Conservation (phyloP, 306 rosid species). For the Begonia loranthoides region DNA sequence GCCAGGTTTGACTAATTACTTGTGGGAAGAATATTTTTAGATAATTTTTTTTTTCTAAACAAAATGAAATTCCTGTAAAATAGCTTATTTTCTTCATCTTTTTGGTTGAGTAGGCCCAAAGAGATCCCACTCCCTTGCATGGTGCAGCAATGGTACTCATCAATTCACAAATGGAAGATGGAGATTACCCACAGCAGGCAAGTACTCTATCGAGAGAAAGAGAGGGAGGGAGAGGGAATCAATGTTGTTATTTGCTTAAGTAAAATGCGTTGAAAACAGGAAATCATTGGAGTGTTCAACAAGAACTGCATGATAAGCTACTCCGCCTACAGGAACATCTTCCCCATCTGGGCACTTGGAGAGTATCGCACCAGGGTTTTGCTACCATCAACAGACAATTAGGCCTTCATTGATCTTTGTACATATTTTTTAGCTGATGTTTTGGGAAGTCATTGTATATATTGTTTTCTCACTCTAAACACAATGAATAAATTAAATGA, state of each 20-base stretch:
- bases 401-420: too few species aligned
- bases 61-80: too few species aligned
- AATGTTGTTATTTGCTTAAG: too few species aligned
- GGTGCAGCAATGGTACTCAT: slow-evolving; percentile 42
- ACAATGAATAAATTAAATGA: too few species aligned
- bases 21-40: neutral
- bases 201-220: neutral
- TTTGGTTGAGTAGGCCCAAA: slow-evolving; percentile 18
- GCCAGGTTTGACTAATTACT: slow-evolving; percentile 24
- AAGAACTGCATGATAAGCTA: slow-evolving; percentile 37
- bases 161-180: slow-evolving; percentile 42
- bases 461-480: too few species aligned
- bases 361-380: slow-evolving; percentile 21
- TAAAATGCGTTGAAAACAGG: slow-evolving; percentile 11
- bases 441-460: too few species aligned
- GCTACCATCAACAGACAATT: too few species aligned
- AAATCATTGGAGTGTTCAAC: slow-evolving; percentile 53
- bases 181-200: slow-evolving; percentile 78
- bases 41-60: too few species aligned
- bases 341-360: slow-evolving; percentile 77
- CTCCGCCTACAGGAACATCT: slow-evolving; percentile 50
- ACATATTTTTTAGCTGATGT: too few species aligned
- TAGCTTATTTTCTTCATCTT: too few species aligned
- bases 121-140: slow-evolving; percentile 51
- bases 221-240: neutral